Evolutionary conservation across 2,329 filamentous ascomycete species (phyloP).

Genomic region (Juglanconis oblonga): DNA sequence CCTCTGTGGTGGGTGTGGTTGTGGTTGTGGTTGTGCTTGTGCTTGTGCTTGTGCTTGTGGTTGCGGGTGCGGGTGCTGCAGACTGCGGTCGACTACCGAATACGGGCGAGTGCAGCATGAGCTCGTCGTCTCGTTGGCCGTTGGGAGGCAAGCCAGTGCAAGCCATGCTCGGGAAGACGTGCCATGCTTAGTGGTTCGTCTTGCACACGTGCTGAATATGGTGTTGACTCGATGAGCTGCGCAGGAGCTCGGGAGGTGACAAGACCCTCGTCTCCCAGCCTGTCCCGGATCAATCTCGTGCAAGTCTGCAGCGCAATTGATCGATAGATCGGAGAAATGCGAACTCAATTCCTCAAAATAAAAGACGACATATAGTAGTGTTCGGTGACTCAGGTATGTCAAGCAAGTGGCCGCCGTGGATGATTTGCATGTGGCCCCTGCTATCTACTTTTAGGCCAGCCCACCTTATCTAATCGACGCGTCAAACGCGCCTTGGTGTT

Average conservation of each 20-base stretch:
- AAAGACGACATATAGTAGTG: too few relatives aligned
- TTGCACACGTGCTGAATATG: neutral
- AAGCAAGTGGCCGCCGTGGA: neutral
- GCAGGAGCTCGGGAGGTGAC: too few relatives aligned
- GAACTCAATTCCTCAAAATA: too few relatives aligned
- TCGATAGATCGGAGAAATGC: too few relatives aligned
- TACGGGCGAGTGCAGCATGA: conserved; percentile 10
- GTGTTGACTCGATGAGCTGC: neutral
- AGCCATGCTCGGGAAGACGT: neutral
- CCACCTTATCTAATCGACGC: conserved; percentile 1
- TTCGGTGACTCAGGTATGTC: too few relatives aligned
- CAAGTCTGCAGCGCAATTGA: too few relatives aligned
- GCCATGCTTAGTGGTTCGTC: neutral
- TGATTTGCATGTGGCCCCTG: neutral
- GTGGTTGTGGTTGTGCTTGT: neutral
- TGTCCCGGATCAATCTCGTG: too few relatives aligned
- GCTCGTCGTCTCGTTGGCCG: conserved; percentile 8
- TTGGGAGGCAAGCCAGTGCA: neutral
- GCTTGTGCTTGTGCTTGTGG: neutral
- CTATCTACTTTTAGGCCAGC: neutral
- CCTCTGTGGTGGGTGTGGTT: neutral
- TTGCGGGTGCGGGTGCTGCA: neutral
- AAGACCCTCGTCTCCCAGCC: too few relatives aligned
- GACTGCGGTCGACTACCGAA: conserved; percentile 1
- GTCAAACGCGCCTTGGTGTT: neutral